Conservation (phyloP, 805 yeast genomes). For the Saturnispora gosingensis region DNA sequence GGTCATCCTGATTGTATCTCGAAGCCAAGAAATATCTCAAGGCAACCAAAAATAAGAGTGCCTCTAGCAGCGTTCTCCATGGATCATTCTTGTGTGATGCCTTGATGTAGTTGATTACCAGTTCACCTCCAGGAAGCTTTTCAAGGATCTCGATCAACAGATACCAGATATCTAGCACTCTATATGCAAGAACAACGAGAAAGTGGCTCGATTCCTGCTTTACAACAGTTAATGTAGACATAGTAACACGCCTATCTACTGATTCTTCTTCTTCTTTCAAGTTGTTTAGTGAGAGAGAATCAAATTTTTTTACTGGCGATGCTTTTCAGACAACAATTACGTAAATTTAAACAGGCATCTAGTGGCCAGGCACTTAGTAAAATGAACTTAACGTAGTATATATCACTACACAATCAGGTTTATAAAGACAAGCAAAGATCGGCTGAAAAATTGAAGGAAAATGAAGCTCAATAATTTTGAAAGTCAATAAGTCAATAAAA, state of each 20-base stretch:
- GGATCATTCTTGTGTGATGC: constrained; percentile 93
- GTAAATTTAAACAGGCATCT: neutral
- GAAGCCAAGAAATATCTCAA: constrained; percentile 73
- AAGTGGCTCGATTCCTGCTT: constrained; percentile 19
- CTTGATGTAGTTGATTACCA: constrained; percentile 59
- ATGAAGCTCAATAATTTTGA: neutral
- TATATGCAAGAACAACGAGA: constrained; percentile 21
- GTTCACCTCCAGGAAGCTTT: constrained; percentile 45
- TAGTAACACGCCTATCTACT: neutral
- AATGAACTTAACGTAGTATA: neutral
- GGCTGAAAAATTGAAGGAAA: neutral
- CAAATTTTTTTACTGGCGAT: neutral
- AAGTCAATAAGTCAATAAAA: neutral
- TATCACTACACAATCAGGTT: neutral
- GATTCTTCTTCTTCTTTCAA: neutral
- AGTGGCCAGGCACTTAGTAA: neutral
- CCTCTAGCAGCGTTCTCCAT: constrained; percentile 74
- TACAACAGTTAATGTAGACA: constrained; percentile 9
- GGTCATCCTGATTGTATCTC: constrained; percentile 66
- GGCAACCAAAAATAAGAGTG: constrained; percentile 70
- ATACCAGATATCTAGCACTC: constrained; percentile 21
- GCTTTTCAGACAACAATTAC: neutral
- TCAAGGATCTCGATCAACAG: constrained; percentile 16
- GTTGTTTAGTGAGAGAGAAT: neutral
- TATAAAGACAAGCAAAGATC: neutral